Evolutionary conservation across 1,284 basidiomycete species (phyloP), one percentile per base, ranked within the genome.

Genomic region (Leccinum fallax): DNA sequence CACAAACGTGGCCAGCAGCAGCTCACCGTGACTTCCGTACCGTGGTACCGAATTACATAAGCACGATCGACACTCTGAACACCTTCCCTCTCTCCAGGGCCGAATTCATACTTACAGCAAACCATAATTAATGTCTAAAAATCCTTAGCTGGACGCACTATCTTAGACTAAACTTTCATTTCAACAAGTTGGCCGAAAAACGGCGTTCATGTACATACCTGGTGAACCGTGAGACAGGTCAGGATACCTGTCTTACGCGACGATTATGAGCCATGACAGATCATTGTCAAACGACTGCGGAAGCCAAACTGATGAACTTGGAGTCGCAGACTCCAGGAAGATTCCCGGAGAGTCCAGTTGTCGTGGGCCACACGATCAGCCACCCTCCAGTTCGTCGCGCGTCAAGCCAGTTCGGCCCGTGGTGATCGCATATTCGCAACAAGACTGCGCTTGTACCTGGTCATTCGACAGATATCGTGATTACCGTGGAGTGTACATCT

Each of bases 11-110:
- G 67, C 59, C 15, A 54, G 58, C 65, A 26, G 48, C 48, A 55
- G 57, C 59, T 53, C 57, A 58, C 49, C 62, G 53, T 63, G 65
- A 59, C 57, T 28, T 59, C 51, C 53, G 57, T 65, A 62, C 61
- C 65, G 67, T 58, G 57, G 64, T 64, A 60, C 63, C 34, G 57
- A 66, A 59, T 70, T 68, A 69, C 61, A 19, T 71, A 72, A 71
- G 59, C 65, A 59, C 51, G 66, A 71, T 71, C 69, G 63, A 69
- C 67, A 54, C 30, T 15, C 30, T 15, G 49, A 28, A 5, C 13
- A 16, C 13, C 48, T 51, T 28, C 24, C 16, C 26, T 51, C 49
- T 21, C 48, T 49, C 49, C 46, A 48, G 46, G 46, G 46, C 19
- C 46, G 46, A 48, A 48, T 43, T 43, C 40, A 43, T 43, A 19